phyloP scores from a whole-genome alignment of 169 alveolate genomes.

The Plasmodium gaboni region DNA sequence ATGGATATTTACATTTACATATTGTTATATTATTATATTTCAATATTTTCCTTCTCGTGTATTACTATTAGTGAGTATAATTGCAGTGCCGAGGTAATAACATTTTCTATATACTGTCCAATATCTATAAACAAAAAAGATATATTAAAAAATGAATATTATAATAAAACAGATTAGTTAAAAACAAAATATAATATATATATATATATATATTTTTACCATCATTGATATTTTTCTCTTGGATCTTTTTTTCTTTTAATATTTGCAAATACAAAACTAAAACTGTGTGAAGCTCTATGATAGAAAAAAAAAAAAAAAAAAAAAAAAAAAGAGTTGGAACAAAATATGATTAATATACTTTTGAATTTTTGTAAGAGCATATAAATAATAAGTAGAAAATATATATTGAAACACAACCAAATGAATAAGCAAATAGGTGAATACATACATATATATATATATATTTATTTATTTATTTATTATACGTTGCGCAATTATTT shows the following conservation, averaged over 20 bases:
- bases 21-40: not conserved
- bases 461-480: slow-evolving; percentile 7
- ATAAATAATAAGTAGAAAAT: not conserved
- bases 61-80: slow-evolving; percentile 38
- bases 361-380: not conserved
- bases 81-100: slow-evolving; percentile 20
- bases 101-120: slow-evolving; percentile 27
- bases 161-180: not conserved
- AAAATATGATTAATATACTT: not conserved
- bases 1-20: not conserved
- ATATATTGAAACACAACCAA: not conserved
- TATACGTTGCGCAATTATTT: slow-evolving; percentile 48
- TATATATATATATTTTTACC: slow-evolving; percentile 11
- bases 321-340: not conserved
- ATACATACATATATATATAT: not conserved
- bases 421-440: no score
- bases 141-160: not conserved
- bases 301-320: not conserved
- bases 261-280: slow-evolving; percentile 23
- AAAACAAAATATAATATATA: not conserved
- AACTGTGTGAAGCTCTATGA: slow-evolving; percentile 29
- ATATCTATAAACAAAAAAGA: slow-evolving; percentile 22
- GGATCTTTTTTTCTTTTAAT: slow-evolving; percentile 20
- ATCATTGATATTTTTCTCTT: not conserved
- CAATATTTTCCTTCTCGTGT: not conserved